These are phyloP conservation scores for Phytophthora megakarya DNA, from an alignment of 352 stramenopile species.

Conservation along the genomic window DNA sequence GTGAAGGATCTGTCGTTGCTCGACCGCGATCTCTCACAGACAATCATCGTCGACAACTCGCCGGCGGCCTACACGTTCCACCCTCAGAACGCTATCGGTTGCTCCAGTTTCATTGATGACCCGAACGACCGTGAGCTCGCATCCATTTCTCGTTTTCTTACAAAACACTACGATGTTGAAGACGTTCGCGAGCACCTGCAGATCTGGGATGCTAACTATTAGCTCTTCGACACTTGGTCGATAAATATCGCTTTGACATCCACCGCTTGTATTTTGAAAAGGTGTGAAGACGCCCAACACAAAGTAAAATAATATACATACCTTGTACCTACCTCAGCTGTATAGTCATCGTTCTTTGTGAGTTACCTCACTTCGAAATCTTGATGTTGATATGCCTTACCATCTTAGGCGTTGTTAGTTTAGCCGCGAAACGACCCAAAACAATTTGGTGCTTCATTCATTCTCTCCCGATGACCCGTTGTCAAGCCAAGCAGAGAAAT, in stretches of 20 bases:
- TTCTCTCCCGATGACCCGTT: neutral
- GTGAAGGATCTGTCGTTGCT: slow-evolving; percentile 98
- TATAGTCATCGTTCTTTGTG: neutral
- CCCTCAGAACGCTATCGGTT: slow-evolving; percentile 86
- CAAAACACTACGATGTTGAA: slow-evolving; percentile 49
- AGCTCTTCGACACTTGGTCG: slow-evolving; percentile 6
- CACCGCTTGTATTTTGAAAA: neutral
- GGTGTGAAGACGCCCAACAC: too few species aligned
- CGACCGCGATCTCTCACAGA: slow-evolving; percentile 91
- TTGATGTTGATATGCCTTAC: neutral
- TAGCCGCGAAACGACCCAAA: neutral
- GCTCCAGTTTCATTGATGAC: slow-evolving; percentile 92
- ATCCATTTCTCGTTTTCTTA: slow-evolving; percentile 72
- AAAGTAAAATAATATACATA: neutral
- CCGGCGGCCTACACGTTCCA: slow-evolving; percentile 98
- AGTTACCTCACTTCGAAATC: neutral
- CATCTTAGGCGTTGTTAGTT: neutral
- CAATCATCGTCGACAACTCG: slow-evolving; percentile 99
- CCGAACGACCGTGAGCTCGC: slow-evolving; percentile 87
- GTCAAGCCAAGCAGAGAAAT: neutral
- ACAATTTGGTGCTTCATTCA: neutral
- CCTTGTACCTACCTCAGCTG: neutral
- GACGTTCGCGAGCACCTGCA: slow-evolving; percentile 76
- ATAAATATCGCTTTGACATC: neutral
- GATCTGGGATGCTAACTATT: slow-evolving; percentile 70